These are phyloP conservation scores for Poa annua DNA, from an alignment of 176 grass and related monocot genomes.

Conservation along the genomic window DNA sequence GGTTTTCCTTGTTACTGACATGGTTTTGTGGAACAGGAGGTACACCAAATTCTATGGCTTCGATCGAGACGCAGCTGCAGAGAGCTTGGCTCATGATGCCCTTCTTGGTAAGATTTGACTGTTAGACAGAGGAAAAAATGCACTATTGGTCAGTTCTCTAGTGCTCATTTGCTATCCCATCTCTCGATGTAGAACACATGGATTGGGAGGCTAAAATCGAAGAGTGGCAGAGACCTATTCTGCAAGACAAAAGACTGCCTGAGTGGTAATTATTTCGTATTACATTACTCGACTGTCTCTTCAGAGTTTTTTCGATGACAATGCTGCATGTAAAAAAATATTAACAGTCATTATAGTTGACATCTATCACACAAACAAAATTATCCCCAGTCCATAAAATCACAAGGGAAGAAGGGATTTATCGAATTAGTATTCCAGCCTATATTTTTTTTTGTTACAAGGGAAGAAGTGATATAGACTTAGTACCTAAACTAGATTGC, in stretches of 20 bases:
- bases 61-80: constrained; percentile 61
- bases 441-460: constrained; percentile 3
- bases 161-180: neutral
- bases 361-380: neutral
- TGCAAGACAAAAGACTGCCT: constrained; percentile 71
- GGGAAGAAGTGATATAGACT: neutral
- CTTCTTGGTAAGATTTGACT: constrained; percentile 63
- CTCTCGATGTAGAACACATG: constrained; percentile 52
- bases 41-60: constrained; percentile 81
- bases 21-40: constrained; percentile 48
- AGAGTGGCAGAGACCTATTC: constrained; percentile 81
- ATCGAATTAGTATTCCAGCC: neutral
- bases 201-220: constrained; percentile 86
- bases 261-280: constrained; percentile 53
- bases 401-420: neutral
- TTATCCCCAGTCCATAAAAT: neutral
- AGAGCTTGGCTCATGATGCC: constrained; percentile 63
- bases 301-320: neutral
- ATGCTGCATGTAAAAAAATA: neutral
- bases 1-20: constrained; percentile 5
- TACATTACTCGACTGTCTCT: neutral
- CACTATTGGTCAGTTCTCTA: neutral
- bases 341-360: neutral
- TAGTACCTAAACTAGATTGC: neutral
- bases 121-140: neutral